Conservation (phyloP, 768 basidiomycete species). For the Chiua virens region DNA sequence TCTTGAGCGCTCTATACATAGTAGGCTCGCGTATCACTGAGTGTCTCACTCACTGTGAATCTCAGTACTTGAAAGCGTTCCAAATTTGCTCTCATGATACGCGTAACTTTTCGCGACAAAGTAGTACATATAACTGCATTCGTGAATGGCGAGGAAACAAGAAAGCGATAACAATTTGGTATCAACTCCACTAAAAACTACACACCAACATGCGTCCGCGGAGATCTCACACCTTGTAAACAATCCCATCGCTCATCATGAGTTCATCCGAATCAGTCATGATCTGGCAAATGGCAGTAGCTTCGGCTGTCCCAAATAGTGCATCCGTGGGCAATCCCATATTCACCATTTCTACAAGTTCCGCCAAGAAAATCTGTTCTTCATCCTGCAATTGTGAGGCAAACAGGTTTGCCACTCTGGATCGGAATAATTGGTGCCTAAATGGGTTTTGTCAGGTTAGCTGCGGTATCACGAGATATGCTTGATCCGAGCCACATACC, state of each 20-base stretch:
- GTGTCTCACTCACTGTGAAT: no score
- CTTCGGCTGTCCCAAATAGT: constrained; percentile 83
- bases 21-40: no score
- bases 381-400: constrained; percentile 66
- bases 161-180: neutral
- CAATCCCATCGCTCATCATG: constrained; percentile 84
- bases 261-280: constrained; percentile 78
- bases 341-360: constrained; percentile 75
- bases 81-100: neutral
- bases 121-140: neutral
- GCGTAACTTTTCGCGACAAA: neutral
- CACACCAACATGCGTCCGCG: neutral
- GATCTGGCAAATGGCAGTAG: constrained; percentile 61
- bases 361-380: constrained; percentile 70
- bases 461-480: neutral
- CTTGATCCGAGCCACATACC: constrained; percentile 44
- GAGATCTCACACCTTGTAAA: constrained; percentile 70
- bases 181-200: neutral
- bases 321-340: constrained; percentile 63
- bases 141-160: constrained; percentile 3
- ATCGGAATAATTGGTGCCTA: constrained; percentile 80
- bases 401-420: constrained; percentile 71
- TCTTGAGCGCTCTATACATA: no score
- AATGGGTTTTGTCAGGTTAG: neutral
- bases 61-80: neutral